Base-by-base conservation (phyloP, 768 basidiomycete genomes). In the Strobilomyces echinocephalus region DNA sequence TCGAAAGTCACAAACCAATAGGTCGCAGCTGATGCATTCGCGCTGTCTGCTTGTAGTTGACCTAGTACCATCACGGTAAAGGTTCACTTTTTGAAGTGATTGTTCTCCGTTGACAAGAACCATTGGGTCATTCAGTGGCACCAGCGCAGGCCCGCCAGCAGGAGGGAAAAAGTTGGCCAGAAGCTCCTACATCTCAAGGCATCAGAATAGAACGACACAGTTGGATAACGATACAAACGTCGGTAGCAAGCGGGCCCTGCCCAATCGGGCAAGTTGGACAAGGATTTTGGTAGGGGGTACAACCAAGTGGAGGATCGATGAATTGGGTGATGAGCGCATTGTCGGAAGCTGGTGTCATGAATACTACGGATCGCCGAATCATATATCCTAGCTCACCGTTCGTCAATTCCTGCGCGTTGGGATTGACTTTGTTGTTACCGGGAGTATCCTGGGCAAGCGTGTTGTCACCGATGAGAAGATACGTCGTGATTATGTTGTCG, bases 391-490 rank as follows among this genome's bases (percentile, higher is more conserved):
- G 8, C 63, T 40, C 46, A 66, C 65, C 58, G 33, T 66, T 66
- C 11, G 63, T 58, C 33, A 68, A 48, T 30, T 59, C 66, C 28
- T 52, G 41, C 14, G 65, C 63, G 21, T 50, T 4, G 4, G 65
- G 63, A 20, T 68, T 66, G 8, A 61, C 66, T 33, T 68, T 47
- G 35, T 50, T 53, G 39, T 65, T 66, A 7, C 5, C 48, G 2
- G 65, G 65, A 24, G 66, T 68, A 9, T 66, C 63, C 44, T 66
- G 65, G 4, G 63, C 58, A 18, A 66, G 61, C 2, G 66, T 68
- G 20, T 68, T 54, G 2, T 21, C 28, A 2, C 49, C 52, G 20
- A 68, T 52, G 8, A 66, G 46, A 30, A 68, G 66, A 53, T 66
- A 66, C 26, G 65, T 65, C 11, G 65, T 68, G 18, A 68, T 26